Base-by-base conservation (phyloP, 164 flowering plant species). In the Dillenia turbinata region DNA sequence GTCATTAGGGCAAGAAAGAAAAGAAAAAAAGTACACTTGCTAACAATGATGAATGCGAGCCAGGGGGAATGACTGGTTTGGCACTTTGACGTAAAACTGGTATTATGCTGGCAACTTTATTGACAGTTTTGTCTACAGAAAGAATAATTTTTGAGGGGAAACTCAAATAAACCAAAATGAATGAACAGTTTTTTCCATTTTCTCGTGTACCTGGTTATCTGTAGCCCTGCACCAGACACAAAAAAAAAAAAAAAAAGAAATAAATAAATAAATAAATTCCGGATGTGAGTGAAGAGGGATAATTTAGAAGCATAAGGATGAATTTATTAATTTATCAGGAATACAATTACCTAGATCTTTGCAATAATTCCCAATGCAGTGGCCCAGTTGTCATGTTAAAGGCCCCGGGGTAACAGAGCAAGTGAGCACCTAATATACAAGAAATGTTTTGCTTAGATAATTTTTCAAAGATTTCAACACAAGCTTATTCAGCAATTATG, bases 351-450 rank as follows among this genome's bases (percentile, higher is more conserved):
- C 99, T 89, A 60, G 99, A 89, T 64, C 94, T 80, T 65, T 89
- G 99, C 66, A 92, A 61, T 55, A 94, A 70, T 71, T 94, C 99
- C 97, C 99, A 92, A 70, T 88, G 99, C 78, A 94, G 70, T 73
- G 97, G 97, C 64, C 99, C 99, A 73, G 99, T 94, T 1, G 96
- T 89, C 97, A 92, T 94, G 83, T 94, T 92, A 72, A 94, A 94
- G 50, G 99, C 99, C 49, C 97, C 97, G 63, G 99, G 99, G 70
- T 91, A 92, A 76, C 96, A 91, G 16, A 94, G 52, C 77, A 92
- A 74, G 65, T 92, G 97, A 78, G 96, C 99, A 65, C 99, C 99
- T 94, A 77, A 61, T 56, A 49, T 65, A n/a, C 15, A 66, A 50
- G 49, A 33, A 33, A 33, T 6, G 40, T 33, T 19, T 33, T 33